Evolutionary conservation across 163 green algal genomes (phyloP), one percentile per base, ranked within the genome.

Genomic region (Chlorella variabilis): DNA sequence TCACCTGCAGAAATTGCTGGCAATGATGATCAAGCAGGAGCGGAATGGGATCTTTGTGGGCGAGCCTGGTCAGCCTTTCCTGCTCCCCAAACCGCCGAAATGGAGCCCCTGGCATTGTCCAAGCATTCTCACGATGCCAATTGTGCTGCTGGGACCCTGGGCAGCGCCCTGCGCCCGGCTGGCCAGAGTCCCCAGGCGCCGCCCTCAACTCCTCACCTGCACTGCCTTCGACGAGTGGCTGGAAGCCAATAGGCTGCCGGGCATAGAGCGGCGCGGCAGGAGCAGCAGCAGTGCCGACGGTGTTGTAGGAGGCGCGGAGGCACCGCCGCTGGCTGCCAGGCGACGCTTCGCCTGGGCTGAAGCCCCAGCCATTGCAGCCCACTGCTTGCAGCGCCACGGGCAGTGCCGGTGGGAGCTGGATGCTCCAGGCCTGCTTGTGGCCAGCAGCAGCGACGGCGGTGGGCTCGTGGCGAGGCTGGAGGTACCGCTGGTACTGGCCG

Each of bases 401-500:
- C n/a, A 41, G 0, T n/a, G 33, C 9, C 29, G 0, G 4, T 62
- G 56, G 58, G 20, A 13, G 3, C 29, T 63, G n/a, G 20, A 73
- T 13, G 29, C 59, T 8, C 75, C 75, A 6, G 29, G 42, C 36
- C 11, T 59, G 59, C 75, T 73, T 25, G 38, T 38, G 39, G 56
- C n/a, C n/a, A n/a, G n/a, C n/a, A n/a, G 36, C 2, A 5, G 17
- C 38, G 21, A 13, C 15, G 20, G n/a, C n/a, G 4, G 20, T 18
- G 23, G 36, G 18, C 45, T 23, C 11, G n/a, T 27, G 1, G 33
- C 33, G 9, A 56, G 23, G 25, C 76, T 66, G 29, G 9, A 38
- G 31, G 45, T 75, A 33, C 61, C 76, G 8, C 29, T 31, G 13
- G 41, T 63, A 33, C 45, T 75, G 62, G 76, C 76, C 54, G 76